phyloP scores from a whole-genome alignment of 441 rosid species.

The Euphorbia celastroides region DNA sequence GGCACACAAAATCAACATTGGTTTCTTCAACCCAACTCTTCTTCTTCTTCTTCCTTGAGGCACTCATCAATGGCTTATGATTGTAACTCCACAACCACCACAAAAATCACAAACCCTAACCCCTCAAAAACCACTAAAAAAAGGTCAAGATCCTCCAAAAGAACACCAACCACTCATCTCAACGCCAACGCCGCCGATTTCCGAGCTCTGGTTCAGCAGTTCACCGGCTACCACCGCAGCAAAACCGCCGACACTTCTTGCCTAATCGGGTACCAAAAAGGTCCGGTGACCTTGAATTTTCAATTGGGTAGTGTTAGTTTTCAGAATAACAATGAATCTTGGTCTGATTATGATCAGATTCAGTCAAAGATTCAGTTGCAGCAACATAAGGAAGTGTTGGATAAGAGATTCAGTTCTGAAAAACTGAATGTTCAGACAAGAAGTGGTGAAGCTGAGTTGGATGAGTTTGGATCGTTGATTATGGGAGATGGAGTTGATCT shows the following conservation, averaged over 20 bases:
- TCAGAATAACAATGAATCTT: neutral
- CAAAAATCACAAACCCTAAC: neutral
- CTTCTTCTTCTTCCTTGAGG: conserved; percentile 10
- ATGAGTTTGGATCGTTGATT: neutral
- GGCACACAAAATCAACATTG: conserved; percentile 16
- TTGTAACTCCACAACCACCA: conserved; percentile 18
- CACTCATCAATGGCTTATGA: conserved; percentile 12
- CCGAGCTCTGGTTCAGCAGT: conserved; percentile 61
- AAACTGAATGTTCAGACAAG: neutral
- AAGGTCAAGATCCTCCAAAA: conserved; percentile 51
- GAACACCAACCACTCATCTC: conserved; percentile 50
- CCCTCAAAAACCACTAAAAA: conserved; percentile 33
- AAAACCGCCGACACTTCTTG: neutral
- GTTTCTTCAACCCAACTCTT: conserved; percentile 5
- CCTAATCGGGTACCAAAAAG: conserved; percentile 16
- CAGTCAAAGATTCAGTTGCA: conserved; percentile 4
- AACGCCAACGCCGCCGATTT: conserved; percentile 57
- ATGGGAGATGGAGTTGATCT: conserved; percentile 17
- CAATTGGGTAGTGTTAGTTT: conserved; percentile 20
- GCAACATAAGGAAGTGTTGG: neutral
- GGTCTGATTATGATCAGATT: conserved; percentile 1
- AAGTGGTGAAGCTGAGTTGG: neutral
- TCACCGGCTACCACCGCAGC: conserved; percentile 50
- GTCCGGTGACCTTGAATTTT: conserved; percentile 50
- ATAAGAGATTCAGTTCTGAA: too few relatives aligned